Evolutionary conservation across 306 rosid genomes (phyloP).

Genomic region (Quercus rubra): DNA sequence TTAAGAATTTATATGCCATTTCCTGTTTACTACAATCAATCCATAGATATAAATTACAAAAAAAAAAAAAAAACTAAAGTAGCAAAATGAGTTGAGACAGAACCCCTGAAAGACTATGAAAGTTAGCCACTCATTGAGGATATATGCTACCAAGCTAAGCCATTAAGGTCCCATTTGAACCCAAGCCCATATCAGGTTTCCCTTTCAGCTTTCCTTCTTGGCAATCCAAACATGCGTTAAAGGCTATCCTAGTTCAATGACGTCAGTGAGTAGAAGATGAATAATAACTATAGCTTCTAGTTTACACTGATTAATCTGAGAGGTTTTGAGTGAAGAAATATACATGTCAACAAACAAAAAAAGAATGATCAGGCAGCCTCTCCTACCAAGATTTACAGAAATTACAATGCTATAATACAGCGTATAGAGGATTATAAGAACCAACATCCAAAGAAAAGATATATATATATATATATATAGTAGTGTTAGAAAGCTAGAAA

Average conservation of each 20-base stretch:
- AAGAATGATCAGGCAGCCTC: neutral
- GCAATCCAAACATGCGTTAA: neutral
- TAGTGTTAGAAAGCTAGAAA: constrained; percentile 27
- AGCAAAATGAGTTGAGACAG: neutral
- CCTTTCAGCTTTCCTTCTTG: neutral
- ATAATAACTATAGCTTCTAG: constrained; percentile 5
- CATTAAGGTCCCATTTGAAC: neutral
- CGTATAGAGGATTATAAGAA: neutral
- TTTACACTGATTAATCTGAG: constrained; percentile 11
- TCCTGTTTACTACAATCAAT: neutral
- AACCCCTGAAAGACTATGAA: neutral
- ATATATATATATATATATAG: neutral
- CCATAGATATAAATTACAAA: neutral
- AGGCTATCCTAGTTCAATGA: neutral
- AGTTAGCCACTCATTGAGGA: too few relatives aligned
- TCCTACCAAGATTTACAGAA: constrained; percentile 10
- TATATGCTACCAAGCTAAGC: neutral
- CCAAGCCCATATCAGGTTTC: neutral
- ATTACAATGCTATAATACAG: constrained; percentile 28
- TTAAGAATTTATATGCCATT: neutral
- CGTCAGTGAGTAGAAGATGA: neutral
- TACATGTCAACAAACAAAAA: constrained; percentile 30
- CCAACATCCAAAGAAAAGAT: too few relatives aligned
- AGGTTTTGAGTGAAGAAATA: constrained; percentile 23
- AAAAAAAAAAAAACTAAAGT: neutral